Conservation (phyloP, 2,329 filamentous ascomycete species). For the Didymella segeticola region DNA sequence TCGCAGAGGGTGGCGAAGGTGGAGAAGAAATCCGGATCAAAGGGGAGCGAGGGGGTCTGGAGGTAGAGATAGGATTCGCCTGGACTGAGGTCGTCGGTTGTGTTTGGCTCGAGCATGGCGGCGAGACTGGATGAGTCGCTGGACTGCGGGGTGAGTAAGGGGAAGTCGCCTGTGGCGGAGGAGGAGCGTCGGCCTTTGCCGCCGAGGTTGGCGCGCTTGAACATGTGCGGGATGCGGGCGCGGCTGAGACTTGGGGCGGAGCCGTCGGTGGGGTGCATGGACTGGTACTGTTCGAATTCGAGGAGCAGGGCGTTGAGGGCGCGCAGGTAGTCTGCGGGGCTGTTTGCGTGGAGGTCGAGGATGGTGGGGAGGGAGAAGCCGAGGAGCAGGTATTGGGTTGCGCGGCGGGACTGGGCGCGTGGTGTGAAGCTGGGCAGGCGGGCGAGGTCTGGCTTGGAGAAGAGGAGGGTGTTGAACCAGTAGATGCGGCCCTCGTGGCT, state of each 20-base stretch:
- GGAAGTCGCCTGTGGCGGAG: constrained; percentile 61
- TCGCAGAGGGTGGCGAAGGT: constrained; percentile 96
- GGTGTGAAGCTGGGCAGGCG: constrained; percentile 86
- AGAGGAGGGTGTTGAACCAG: constrained; percentile 98
- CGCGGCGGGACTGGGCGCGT: constrained; percentile 84
- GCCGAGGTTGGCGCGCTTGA: constrained; percentile 52
- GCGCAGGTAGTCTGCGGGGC: constrained; percentile 83
- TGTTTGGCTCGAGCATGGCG: constrained; percentile 35
- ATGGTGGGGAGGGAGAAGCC: constrained; percentile 90
- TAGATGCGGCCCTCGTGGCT: constrained; percentile 94
- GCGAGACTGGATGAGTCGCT: constrained; percentile 27
- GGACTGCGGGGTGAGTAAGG: constrained; percentile 25
- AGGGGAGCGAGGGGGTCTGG: constrained; percentile 89
- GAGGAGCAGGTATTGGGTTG: constrained; percentile 91
- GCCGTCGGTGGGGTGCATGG: constrained; percentile 81
- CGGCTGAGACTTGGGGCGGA: constrained; percentile 73
- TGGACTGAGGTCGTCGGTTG: constrained; percentile 45
- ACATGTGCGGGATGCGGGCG: constrained; percentile 69
- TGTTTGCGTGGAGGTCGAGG: constrained; percentile 83
- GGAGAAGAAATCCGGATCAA: constrained; percentile 96
- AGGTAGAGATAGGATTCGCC: constrained; percentile 90
- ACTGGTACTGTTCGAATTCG: constrained; percentile 94
- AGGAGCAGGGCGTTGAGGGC: constrained; percentile 82
- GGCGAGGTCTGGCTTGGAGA: constrained; percentile 79
- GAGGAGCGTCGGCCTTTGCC: constrained; percentile 60